phyloP scores from a whole-genome alignment of 2,329 filamentous ascomycete species.

The Dactylellina parvicollis region DNA sequence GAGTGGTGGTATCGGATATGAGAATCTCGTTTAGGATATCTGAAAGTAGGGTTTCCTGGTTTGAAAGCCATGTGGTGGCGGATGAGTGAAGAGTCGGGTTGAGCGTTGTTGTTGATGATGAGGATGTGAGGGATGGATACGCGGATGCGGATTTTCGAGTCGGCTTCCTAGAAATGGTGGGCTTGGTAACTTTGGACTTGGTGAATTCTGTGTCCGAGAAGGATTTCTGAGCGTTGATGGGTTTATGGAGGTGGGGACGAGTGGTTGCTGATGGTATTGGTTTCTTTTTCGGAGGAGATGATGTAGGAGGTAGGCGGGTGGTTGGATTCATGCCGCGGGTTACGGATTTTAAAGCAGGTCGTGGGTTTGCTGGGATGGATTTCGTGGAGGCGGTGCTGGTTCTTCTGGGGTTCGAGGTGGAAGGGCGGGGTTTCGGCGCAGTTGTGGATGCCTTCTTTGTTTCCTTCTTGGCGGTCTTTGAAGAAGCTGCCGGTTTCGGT shows the following conservation, averaged over 20 bases:
- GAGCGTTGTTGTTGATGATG: background rate
- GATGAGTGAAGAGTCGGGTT: constrained; percentile 13
- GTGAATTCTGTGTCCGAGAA: constrained; percentile 42
- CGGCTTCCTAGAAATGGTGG: constrained; percentile 13
- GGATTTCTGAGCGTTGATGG: constrained; percentile 12
- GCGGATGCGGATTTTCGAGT: constrained; percentile 47
- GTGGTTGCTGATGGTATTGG: background rate
- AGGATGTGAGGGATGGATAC: constrained; percentile 21
- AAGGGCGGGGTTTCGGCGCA: background rate
- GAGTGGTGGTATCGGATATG: background rate
- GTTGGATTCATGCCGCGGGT: constrained; percentile 46
- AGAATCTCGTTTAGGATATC: constrained; percentile 31
- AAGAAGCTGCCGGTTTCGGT: background rate
- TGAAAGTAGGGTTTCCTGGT: constrained; percentile 36
- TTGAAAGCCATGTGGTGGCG: constrained; percentile 25
- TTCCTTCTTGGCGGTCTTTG: constrained; percentile 22
- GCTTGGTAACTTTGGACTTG: constrained; percentile 23
- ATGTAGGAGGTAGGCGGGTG: background rate
- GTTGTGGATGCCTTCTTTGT: constrained; percentile 9
- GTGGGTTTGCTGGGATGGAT: background rate
- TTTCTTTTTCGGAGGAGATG: constrained; percentile 12
- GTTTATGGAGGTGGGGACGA: constrained; percentile 32
- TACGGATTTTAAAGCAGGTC: constrained; percentile 32
- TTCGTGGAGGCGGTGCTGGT: constrained; percentile 1
- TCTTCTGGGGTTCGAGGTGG: background rate